Evolutionary conservation across 2,329 filamentous ascomycete species (phyloP), one percentile per base, ranked within the genome.

Genomic region (Xylaria sp.): DNA sequence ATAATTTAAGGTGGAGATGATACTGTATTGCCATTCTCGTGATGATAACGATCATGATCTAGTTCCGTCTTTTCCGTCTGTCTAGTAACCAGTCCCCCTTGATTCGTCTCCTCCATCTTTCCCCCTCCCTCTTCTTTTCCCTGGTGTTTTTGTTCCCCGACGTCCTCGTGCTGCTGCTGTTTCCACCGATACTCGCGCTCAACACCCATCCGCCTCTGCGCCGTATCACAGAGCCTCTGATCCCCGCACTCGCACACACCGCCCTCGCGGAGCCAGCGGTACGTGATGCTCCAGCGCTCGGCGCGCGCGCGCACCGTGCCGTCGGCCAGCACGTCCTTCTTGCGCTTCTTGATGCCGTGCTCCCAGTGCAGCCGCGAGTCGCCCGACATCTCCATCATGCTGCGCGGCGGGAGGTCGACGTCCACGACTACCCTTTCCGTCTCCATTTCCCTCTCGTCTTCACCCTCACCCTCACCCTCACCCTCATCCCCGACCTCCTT

Each of bases 211-310:
- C 81, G 72, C 31, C 76, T 71, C 75, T 85, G 83, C 7, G 84
- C 84, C 20, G 83, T 85, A 73, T 87, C 85, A 65, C 85, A 87
- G 5, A 86, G 74, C 65, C 78, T 79, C 29, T 79, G 67, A 66
- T 87, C 75, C 2, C 84, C 85, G 69, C 85, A 87, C 58, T 83
- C 83, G 65, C 85, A 87, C 11, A 79, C 78, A 0, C 75, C 80
- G 0, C 80, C 79, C 5, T 80, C 75, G 7, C 85, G 76, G 5
- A 85, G 69, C 85, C 85, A 87, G 0, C 85, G 80, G 71, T 85
- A 87, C 1, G 85, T 87, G 49, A 87, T 79, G 71, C 85, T 87
- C 85, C 85, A 87, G 6, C 85, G 78, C 33, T 85, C 78, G 1
- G 66, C 71, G 0, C 85, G 77, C 39, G 69, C 65, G 5, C 85